These are phyloP conservation scores for Starmerella vitae DNA, from an alignment of 805 yeast species.

Conservation along the genomic window DNA sequence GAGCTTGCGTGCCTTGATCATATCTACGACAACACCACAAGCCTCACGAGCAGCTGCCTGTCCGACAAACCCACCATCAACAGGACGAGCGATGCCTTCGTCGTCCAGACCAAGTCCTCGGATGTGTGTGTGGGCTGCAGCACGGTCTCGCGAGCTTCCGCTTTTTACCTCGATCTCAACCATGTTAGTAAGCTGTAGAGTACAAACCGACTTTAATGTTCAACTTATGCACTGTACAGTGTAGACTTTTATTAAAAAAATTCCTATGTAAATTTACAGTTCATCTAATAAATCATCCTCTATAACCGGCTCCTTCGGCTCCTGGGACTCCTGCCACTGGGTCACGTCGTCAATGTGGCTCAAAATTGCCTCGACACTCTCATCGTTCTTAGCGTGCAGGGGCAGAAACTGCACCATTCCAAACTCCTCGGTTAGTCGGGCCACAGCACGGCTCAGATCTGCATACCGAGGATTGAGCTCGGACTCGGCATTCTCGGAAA, in stretches of 20 bases:
- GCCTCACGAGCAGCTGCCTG: constrained; percentile 61
- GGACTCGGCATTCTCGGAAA: constrained; percentile 27
- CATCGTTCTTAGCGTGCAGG: constrained; percentile 62
- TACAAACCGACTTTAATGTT: too few relatives aligned
- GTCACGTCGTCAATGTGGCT: constrained; percentile 93
- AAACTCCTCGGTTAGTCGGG: constrained; percentile 85
- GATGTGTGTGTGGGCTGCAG: constrained; percentile 96
- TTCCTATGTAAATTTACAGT: too few relatives aligned
- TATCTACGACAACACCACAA: constrained; percentile 86
- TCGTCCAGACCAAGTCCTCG: constrained; percentile 91
- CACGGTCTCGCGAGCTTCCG: constrained; percentile 38
- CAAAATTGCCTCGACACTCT: constrained; percentile 64
- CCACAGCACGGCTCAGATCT: constrained; percentile 65
- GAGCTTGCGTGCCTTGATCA: constrained; percentile 82
- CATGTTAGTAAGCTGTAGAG: too few relatives aligned
- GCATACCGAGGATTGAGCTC: constrained; percentile 50
- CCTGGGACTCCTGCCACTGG: constrained; percentile 94
- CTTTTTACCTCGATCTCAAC: neutral
- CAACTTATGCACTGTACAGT: too few relatives aligned
- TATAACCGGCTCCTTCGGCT: constrained; percentile 90
- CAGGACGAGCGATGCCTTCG: constrained; percentile 64
- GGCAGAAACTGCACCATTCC: constrained; percentile 98
- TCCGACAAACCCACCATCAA: constrained; percentile 83
- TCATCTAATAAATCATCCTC: constrained; percentile 10
- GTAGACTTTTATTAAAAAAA: too few relatives aligned